Percentiles rank a stretch among this genome's conserved stretches.
Conservation (phyloP, 257 asterid species). For the Solanum pimpinellifolium region DNA sequence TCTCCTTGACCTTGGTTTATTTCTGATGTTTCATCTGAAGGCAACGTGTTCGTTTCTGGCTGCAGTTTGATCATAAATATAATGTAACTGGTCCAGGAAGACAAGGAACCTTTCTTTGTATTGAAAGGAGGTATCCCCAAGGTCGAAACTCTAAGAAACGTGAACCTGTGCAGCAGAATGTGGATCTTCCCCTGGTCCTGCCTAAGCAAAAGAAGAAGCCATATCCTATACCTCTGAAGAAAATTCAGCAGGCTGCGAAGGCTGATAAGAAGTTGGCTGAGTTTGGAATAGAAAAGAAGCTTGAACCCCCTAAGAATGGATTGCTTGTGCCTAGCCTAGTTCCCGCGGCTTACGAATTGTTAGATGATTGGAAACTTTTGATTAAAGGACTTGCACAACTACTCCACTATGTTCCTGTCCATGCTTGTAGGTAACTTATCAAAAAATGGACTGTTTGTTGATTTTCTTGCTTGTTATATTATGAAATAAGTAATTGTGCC, state of each 20-base stretch:
- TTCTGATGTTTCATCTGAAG: neutral
- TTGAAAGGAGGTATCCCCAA: constrained; percentile 21
- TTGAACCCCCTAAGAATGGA: constrained; percentile 81
- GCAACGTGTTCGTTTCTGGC: constrained; percentile 14
- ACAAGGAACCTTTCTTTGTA: constrained; percentile 19
- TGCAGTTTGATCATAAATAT: constrained; percentile 32
- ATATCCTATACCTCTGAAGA: constrained; percentile 64
- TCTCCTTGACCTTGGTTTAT: neutral
- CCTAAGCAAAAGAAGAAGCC: constrained; percentile 91
- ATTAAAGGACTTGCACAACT: constrained; percentile 74
- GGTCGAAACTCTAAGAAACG: constrained; percentile 26
- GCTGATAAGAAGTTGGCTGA: constrained; percentile 79
- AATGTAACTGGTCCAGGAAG: constrained; percentile 17
- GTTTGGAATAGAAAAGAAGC: constrained; percentile 86
- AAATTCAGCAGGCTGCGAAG: constrained; percentile 59
- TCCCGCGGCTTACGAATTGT: constrained; percentile 64
- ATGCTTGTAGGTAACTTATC: constrained; percentile 77
- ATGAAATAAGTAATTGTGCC: neutral
- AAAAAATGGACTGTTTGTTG: neutral
- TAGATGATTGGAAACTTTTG: constrained; percentile 72
- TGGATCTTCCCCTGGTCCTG: constrained; percentile 59
- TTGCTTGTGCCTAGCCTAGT: constrained; percentile 48
- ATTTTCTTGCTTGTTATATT: constrained; percentile 12
- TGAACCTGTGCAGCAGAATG: constrained; percentile 47
- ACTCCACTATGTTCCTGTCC: constrained; percentile 56